Evolutionary conservation across 352 stramenopile genomes (phyloP), one percentile per base, ranked within the genome.

Genomic region (Phytophthora boehmeriae): DNA sequence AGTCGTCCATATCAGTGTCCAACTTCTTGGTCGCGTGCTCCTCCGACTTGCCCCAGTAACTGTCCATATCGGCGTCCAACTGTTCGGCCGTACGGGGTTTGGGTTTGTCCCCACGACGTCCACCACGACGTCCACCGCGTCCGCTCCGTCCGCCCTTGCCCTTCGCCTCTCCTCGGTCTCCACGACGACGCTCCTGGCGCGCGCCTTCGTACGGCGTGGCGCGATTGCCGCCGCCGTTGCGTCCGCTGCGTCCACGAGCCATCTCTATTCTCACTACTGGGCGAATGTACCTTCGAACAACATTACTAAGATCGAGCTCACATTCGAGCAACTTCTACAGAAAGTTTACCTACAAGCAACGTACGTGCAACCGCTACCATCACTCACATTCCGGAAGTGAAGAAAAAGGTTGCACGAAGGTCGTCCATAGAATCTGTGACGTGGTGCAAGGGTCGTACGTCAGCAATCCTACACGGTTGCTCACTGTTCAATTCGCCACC

Each of bases 1-100:
- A 95, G 62, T 92, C 77, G 64, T 95, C 83, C 86, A 95, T 91
- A 68, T 95, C 86, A 38, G 48, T 74, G 59, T 95, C 86, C 25
- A 95, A 61, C 67, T 91, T 92, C 79, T 95, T 95, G 49, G 76
- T 38, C 20, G 86, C 86, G 62, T 95, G 86, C 67, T 95, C 86
- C 59, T 80, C 73, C 52, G 83, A 93, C 70, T 95, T 95, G 48
- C 82, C 83, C 86, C 86, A 95, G 78, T 95, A 95, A 25, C 55
- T 85, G 76, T 95, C 86, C 86, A 95, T 93, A 47, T 95, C 86
- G 41, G 79, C 80, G 63, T 95, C 83, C 23, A 95, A 73, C 48
- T 95, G 82, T 56, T 92, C 82, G 0, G 83, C 83, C 1, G 86
- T 92, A 62, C 80, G 84, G 8, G 83, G 69, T 74, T 92, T 92